Evolutionary conservation across 2,329 filamentous ascomycete species (phyloP).

Genomic region (Ceratocystis huliohia): DNA sequence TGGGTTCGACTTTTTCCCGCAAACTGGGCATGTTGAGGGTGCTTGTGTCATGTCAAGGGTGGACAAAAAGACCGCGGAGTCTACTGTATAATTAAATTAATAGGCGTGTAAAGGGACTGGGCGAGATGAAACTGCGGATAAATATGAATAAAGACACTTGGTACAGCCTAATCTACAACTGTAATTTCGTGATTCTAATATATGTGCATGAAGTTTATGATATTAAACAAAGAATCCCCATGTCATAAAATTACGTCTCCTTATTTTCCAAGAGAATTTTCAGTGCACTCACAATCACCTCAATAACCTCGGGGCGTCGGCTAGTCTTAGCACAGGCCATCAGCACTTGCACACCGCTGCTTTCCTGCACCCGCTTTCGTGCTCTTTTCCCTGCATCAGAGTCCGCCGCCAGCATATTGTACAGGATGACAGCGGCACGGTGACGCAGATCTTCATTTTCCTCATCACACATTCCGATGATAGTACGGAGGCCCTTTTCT

Average conservation of each 20-base stretch:
- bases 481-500: conserved; percentile 58
- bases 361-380: conserved; percentile 45
- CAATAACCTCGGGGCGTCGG: conserved; percentile 55
- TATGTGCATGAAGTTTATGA: too few species aligned
- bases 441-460: conserved; percentile 55
- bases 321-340: conserved; percentile 58
- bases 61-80: conserved; percentile 5
- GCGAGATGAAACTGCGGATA: too few species aligned
- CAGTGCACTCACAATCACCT: conserved; percentile 57
- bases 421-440: conserved; percentile 61
- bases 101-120: not conserved
- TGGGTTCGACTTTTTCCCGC: conserved; percentile 96
- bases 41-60: conserved; percentile 25
- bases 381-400: conserved; percentile 52
- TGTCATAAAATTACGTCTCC: conserved; percentile 20
- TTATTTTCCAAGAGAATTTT: conserved; percentile 47
- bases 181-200: too few species aligned
- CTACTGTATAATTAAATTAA: not conserved
- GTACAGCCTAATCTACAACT: not conserved
- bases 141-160: not conserved
- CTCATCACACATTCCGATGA: conserved; percentile 71
- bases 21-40: conserved; percentile 60
- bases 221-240: not conserved
- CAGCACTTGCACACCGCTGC: conserved; percentile 53
- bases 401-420: conserved; percentile 57